Percentiles rank a stretch among this genome's conserved stretches.
Evolutionary conservation across 768 basidiomycete species (phyloP).

Genomic region (Phanerochaete sordida): DNA sequence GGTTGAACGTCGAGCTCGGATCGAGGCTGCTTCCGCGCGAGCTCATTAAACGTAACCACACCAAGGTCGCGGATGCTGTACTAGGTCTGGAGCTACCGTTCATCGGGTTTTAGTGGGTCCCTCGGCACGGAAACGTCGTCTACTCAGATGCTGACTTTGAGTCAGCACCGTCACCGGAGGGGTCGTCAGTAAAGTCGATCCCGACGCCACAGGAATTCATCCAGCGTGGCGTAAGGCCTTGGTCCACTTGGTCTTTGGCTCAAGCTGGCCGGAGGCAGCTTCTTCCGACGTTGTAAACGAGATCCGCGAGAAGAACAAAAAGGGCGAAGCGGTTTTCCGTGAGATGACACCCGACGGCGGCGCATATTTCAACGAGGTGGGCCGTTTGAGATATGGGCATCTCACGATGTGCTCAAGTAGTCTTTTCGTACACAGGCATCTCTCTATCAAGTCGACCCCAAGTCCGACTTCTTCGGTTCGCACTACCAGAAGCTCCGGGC

Average conservation of each 20-base stretch:
- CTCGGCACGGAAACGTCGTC: not conserved
- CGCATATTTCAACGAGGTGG: slow-evolving; percentile 49
- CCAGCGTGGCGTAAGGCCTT: slow-evolving; percentile 47
- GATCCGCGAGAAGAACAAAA: slow-evolving; percentile 14
- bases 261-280: slow-evolving; percentile 21
- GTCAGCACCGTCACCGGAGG: slow-evolving; percentile 43
- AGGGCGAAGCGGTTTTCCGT: slow-evolving; percentile 24
- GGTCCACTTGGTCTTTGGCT: slow-evolving; percentile 23
- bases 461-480: slow-evolving; percentile 43
- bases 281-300: slow-evolving; percentile 14
- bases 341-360: slow-evolving; percentile 32
- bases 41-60: slow-evolving; percentile 15
- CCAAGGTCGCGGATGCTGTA: slow-evolving; percentile 9
- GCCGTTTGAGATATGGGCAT: not conserved
- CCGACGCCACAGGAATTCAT: slow-evolving; percentile 39
- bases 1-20: slow-evolving; percentile 10
- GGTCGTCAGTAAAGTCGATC: slow-evolving; percentile 33
- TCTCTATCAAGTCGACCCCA: slow-evolving; percentile 36
- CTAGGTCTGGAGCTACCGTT: slow-evolving; percentile 9
- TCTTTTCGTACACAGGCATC: slow-evolving; percentile 32
- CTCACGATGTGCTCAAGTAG: not conserved
- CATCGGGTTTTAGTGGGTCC: slow-evolving; percentile 12
- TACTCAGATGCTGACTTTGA: not conserved
- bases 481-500: slow-evolving; percentile 37
- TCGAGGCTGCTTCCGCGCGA: slow-evolving; percentile 21